A percentile compares a stretch with the other conserved stretches of the same genome.
Conservation (phyloP, 768 basidiomycete species). For the Glaciozyma antarctica region DNA sequence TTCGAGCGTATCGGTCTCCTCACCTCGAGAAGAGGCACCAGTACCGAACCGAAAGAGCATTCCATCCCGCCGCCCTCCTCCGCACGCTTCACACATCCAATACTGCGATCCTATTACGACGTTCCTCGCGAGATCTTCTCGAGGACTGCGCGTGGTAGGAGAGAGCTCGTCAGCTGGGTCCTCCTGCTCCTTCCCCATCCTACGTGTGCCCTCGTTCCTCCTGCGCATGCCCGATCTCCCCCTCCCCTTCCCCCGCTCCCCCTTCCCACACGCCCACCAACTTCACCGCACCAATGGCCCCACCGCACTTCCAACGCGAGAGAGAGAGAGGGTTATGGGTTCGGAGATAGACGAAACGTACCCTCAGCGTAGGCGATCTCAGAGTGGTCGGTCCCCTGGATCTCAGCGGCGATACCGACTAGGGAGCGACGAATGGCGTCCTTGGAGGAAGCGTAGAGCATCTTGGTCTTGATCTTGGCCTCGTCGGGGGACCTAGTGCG, state of each 20-base stretch:
- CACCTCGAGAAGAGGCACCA: too few species aligned
- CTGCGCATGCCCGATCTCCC: too few species aligned
- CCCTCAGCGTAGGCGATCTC: conserved; percentile 66
- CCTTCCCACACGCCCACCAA: too few species aligned
- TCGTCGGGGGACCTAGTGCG: conserved; percentile 67
- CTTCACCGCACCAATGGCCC: too few species aligned
- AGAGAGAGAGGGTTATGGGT: neutral
- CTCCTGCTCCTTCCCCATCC: neutral
- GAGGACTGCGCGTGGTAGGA: conserved; percentile 29
- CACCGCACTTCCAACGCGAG: neutral
- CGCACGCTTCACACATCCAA: too few species aligned
- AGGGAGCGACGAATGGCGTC: conserved; percentile 65
- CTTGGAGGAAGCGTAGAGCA: conserved; percentile 82
- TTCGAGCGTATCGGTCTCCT: too few species aligned
- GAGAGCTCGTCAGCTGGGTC: neutral
- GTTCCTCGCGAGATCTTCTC: conserved; percentile 36
- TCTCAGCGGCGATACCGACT: conserved; percentile 64
- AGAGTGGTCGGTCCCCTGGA: conserved; percentile 70
- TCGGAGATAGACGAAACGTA: conserved; percentile 39
- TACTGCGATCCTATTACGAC: conserved; percentile 7
- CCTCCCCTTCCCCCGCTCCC: too few species aligned
- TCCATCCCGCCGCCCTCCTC: too few species aligned
- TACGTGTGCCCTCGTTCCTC: too few species aligned
- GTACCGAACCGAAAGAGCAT: too few species aligned
- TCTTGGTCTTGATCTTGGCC: conserved; percentile 81